Conservation (phyloP, 2,329 filamentous ascomycete genomes). For the Metarhizium anisopliae region DNA sequence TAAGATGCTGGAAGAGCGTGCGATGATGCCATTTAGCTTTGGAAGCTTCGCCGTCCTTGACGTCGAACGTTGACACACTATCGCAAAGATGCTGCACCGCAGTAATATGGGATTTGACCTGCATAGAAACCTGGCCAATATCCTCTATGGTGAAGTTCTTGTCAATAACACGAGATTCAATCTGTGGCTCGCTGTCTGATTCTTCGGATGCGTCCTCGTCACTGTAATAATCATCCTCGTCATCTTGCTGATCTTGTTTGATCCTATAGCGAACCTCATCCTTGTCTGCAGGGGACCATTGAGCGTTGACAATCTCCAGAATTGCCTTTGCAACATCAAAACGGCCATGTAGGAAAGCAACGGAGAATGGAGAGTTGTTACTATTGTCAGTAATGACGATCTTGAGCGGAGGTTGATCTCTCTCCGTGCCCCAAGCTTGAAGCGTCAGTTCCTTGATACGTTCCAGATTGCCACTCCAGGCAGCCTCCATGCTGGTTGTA, state of each 20-base stretch:
- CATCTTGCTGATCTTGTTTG: conserved; percentile 26
- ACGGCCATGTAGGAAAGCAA: conserved; percentile 61
- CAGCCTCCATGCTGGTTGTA: conserved; percentile 55
- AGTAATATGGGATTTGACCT: conserved; percentile 55
- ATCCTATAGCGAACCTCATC: conserved; percentile 42
- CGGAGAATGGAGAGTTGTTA: conserved; percentile 51
- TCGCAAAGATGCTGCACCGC: conserved; percentile 44
- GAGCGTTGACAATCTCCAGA: conserved; percentile 60
- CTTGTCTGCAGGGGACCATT: conserved; percentile 52
- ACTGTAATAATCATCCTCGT: conserved; percentile 26
- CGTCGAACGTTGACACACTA: conserved; percentile 23
- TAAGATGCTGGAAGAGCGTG: conserved; percentile 33
- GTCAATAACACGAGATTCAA: conserved; percentile 48
- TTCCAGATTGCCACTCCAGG: conserved; percentile 60
- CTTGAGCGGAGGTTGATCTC: conserved; percentile 50
- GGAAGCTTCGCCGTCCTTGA: conserved; percentile 19
- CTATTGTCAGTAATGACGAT: conserved; percentile 48
- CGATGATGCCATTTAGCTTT: conserved; percentile 1
- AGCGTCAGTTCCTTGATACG: conserved; percentile 58
- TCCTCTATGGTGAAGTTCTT: conserved; percentile 68
- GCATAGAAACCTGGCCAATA: conserved; percentile 58
- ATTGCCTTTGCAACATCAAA: conserved; percentile 54
- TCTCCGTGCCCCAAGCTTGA: conserved; percentile 44
- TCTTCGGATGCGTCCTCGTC: conserved; percentile 23
- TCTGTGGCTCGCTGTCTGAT: conserved; percentile 31